A percentile compares a stretch with the other conserved stretches of the same genome.
Evolutionary conservation across 2,329 filamentous ascomycete genomes (phyloP).

Genomic region (Malbranchea cinnamomea): DNA sequence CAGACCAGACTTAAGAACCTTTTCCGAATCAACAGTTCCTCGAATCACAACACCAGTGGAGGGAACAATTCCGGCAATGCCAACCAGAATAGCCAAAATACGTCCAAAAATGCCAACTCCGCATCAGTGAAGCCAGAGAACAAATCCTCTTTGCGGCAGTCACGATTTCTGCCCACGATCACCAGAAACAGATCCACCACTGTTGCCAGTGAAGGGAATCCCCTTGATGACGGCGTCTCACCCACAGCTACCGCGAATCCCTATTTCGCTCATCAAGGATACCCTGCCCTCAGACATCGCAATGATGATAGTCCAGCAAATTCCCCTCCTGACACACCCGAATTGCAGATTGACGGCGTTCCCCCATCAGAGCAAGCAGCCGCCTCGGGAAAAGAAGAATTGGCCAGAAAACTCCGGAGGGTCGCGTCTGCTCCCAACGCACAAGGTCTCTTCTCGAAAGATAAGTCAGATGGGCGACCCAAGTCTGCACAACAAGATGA

Average conservation of each 20-base stretch:
- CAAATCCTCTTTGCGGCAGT: conserved; percentile 63
- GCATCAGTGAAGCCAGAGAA: conserved; percentile 40
- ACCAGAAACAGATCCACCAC: conserved; percentile 79
- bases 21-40: conserved; percentile 43
- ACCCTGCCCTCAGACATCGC: conserved; percentile 82
- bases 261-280: conserved; percentile 93
- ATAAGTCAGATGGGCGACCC: conserved; percentile 51
- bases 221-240: conserved; percentile 74
- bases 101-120: conserved; percentile 21
- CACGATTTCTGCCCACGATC: conserved; percentile 75
- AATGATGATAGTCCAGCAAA: conserved; percentile 87
- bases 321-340: conserved; percentile 80
- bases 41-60: conserved; percentile 26
- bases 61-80: conserved; percentile 13
- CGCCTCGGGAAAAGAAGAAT: conserved; percentile 75
- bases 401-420: conserved; percentile 80
- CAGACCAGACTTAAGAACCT: conserved; percentile 55
- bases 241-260: conserved; percentile 91
- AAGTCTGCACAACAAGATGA: conserved; percentile 65
- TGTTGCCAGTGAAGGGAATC: conserved; percentile 82
- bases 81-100: conserved; percentile 12
- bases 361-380: conserved; percentile 53
- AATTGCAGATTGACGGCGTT: conserved; percentile 55
- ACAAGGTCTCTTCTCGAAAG: conserved; percentile 66
- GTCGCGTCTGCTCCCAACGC: conserved; percentile 96